Conservation (phyloP, 2,329 filamentous ascomycete genomes). For the Sporothrix luriei region DNA sequence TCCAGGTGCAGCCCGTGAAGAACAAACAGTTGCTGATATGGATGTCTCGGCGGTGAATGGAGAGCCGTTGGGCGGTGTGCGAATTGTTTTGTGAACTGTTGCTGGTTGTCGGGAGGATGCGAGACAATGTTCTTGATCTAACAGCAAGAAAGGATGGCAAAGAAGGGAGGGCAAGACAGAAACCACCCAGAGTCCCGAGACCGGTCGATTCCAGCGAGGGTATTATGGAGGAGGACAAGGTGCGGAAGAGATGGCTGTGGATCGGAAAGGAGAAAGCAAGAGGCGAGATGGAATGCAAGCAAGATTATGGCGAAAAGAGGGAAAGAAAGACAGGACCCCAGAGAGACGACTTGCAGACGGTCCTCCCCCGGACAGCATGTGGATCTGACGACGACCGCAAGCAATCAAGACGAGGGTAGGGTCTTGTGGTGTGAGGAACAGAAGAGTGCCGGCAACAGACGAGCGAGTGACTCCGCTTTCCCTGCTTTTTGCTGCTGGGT, state of each 20-base stretch:
- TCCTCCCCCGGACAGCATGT: conserved; percentile 21
- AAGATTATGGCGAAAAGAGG: conserved; percentile 18
- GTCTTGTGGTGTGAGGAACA: not conserved
- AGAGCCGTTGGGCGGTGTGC: not conserved
- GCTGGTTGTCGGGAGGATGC: not conserved
- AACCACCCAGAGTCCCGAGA: conserved; percentile 6
- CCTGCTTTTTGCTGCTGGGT: conserved; percentile 17
- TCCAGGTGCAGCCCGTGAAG: not conserved
- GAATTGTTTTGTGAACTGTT: not conserved
- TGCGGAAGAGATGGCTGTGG: not conserved
- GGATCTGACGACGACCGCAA: conserved; percentile 19
- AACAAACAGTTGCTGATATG: conserved; percentile 11
- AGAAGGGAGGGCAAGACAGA: conserved; percentile 7
- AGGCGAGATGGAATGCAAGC: conserved; percentile 1
- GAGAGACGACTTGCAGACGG: conserved; percentile 11
- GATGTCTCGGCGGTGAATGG: conserved; percentile 22
- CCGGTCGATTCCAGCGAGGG: conserved; percentile 6
- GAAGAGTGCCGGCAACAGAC: not conserved
- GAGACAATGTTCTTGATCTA: conserved; percentile 14
- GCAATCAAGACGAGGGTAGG: not conserved
- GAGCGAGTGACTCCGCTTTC: not conserved
- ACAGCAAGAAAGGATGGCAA: not conserved
- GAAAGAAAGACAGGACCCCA: not conserved
- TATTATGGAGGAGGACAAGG: not conserved
- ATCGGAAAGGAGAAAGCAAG: not conserved